Base-by-base conservation (phyloP, 2,329 filamentous ascomycete genomes). In the Fusarium acutatum region DNA sequence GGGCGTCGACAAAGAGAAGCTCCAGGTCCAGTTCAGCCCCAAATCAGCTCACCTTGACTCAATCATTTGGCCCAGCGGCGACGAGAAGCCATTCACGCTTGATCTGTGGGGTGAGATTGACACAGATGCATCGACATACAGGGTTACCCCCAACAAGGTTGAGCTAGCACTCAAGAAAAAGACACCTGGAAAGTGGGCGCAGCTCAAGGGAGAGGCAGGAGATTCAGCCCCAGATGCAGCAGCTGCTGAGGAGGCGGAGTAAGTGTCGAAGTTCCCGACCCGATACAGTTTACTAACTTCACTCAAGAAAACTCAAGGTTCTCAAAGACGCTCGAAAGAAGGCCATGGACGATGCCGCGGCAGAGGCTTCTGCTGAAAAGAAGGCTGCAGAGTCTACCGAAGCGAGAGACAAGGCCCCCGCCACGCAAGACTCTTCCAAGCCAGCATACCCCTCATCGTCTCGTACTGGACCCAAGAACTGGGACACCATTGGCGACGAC, bases 401-500 rank as follows among this genome's bases (percentile, higher is more conserved):
- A 20, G 40, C 41, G 22, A 69, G 73, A n/a, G 58, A 46, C n/a
- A 70, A 76, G 38, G 46, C 26, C 6, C 38, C 73, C 9, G 46
- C 57, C 2, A 30, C 47, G 4, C 20, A 28, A 61, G 32, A 73
- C 10, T 22, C 60, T 11, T 28, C 67, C 22, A 35, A 62, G 18
- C 56, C 69, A 20, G 80, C 87, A 0, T 98, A 98, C 80, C 96
- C 96, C 2, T 96, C 95, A 0, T 98, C 95, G 2, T 96, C 96
- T 18, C 92, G 91, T 70, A 87, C 84, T 3, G 96, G 95, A 1
- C 90, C 93, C 7, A 97, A 97, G 83, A 89, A 99, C 83, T 99
- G 96, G 96, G 96, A 99, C 80, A 93, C 91, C 71, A 79, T 98
- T 5, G 90, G 78, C 0, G 81, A 79, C 2, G 85, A 86, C 1